Conservation (phyloP, 169 alveolate genomes). For the Cryptosporidium parvum region DNA sequence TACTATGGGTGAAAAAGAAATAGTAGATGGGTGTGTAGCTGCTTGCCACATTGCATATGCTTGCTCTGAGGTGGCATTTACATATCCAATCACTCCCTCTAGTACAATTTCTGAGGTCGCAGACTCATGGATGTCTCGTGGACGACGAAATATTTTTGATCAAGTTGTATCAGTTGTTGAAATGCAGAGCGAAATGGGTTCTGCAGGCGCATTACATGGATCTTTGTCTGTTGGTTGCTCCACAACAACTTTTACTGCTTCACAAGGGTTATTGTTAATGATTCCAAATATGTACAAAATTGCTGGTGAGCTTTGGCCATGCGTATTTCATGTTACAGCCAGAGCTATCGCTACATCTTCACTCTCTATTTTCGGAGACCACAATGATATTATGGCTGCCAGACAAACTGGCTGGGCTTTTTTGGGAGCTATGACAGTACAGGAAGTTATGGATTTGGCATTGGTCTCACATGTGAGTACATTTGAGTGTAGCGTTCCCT, state of each 20-base stretch:
- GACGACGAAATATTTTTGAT: constrained; percentile 78
- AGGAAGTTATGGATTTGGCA: constrained; percentile 80
- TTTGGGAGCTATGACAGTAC: constrained; percentile 81
- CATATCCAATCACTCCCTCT: constrained; percentile 83
- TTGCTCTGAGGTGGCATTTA: constrained; percentile 80
- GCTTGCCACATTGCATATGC: constrained; percentile 82
- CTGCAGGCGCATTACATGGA: constrained; percentile 84
- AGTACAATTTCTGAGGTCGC: constrained; percentile 81
- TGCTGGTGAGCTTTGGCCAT: constrained; percentile 82
- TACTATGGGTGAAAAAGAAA: constrained; percentile 39
- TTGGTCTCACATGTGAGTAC: constrained; percentile 81
- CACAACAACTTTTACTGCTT: constrained; percentile 80
- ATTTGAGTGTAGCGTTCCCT: constrained; percentile 80
- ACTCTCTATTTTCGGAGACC: constrained; percentile 82
- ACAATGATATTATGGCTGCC: constrained; percentile 81
- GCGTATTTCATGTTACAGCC: constrained; percentile 82
- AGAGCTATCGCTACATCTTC: constrained; percentile 82
- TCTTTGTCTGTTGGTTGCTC: constrained; percentile 79
- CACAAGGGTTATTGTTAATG: constrained; percentile 81
- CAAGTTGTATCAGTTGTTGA: constrained; percentile 79
- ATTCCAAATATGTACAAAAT: constrained; percentile 81
- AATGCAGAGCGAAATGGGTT: constrained; percentile 83
- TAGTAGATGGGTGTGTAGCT: constrained; percentile 78
- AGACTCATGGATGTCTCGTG: constrained; percentile 80
- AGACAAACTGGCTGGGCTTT: constrained; percentile 81